Evolutionary conservation across 108 stramenopile genomes (phyloP).

Genomic region (Nannochloropsis salina): DNA sequence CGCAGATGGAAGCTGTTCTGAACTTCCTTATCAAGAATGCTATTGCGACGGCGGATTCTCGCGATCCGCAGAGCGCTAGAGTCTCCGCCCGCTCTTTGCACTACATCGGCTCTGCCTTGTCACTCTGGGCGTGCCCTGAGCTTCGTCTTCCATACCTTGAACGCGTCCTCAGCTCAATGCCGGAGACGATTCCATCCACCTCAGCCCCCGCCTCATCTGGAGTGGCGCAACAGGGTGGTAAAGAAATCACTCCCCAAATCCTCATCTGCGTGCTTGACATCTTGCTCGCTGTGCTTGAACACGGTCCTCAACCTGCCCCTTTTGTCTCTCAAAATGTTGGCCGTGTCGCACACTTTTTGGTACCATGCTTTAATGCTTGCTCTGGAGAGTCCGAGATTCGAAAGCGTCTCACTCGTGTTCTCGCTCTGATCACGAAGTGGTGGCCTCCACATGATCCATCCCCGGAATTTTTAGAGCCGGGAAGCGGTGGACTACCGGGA

Average conservation of each 20-base stretch:
- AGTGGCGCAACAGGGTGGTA: not conserved
- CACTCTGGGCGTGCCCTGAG: conserved; percentile 1
- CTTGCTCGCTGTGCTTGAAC: not conserved
- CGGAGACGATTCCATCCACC: not conserved
- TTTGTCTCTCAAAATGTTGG: not conserved
- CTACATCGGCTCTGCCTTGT: not conserved
- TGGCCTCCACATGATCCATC: not conserved
- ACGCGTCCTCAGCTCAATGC: conserved; percentile 5
- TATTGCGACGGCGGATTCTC: not conserved
- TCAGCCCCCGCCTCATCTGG: not conserved
- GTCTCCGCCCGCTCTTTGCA: not conserved
- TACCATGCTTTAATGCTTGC: not conserved
- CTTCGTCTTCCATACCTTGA: conserved; percentile 15
- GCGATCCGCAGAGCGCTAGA: not conserved
- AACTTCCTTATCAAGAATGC: conserved; percentile 1
- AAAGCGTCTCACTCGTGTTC: not conserved
- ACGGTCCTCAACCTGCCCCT: not conserved
- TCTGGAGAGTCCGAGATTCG: not conserved
- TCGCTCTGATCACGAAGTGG: not conserved
- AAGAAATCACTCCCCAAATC: not conserved
- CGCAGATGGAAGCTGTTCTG: not conserved
- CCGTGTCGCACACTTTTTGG: conserved; percentile 1
- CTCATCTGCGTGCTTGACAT: not conserved
- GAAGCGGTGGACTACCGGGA: not conserved
- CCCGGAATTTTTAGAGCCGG: not conserved